Conservation (phyloP, 345 rosid genomes). For the Moricandia moricandioides region DNA sequence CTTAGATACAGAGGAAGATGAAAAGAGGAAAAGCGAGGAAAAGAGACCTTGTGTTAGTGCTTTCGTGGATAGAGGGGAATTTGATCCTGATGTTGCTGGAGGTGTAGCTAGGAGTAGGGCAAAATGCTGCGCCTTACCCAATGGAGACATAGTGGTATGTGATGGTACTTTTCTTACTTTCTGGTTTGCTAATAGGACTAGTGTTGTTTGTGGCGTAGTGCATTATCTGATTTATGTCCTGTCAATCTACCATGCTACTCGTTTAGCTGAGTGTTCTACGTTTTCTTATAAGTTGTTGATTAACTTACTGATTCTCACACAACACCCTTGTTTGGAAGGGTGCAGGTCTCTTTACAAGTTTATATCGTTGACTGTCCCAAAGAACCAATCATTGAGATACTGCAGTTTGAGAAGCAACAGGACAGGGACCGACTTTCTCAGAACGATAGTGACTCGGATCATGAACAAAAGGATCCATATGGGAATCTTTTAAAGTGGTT, state of each 20-base stretch:
- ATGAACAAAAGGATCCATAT: constrained; percentile 56
- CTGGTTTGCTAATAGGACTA: neutral
- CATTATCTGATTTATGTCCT: too few relatives aligned
- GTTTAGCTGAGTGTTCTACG: too few relatives aligned
- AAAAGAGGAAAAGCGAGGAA: constrained; percentile 31
- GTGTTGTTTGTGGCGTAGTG: too few relatives aligned
- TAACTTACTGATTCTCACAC: constrained; percentile 48
- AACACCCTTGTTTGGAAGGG: constrained; percentile 78
- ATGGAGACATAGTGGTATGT: constrained; percentile 97
- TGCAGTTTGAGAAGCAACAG: constrained; percentile 86
- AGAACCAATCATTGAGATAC: constrained; percentile 94
- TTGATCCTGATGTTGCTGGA: constrained; percentile 70
- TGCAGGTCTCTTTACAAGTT: constrained; percentile 91
- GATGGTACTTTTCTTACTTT: constrained; percentile 30
- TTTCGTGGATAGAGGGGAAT: constrained; percentile 75
- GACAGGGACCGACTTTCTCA: constrained; percentile 25
- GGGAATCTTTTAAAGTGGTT: constrained; percentile 86
- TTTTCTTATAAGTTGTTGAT: neutral
- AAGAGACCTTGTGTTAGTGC: constrained; percentile 46
- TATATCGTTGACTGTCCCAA: constrained; percentile 66
- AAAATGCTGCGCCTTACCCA: constrained; percentile 51
- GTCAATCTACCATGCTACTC: too few relatives aligned
- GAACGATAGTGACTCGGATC: constrained; percentile 36
- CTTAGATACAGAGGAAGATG: constrained; percentile 35
- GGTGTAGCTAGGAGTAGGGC: constrained; percentile 43